These are phyloP conservation scores for Usnea hakonensis DNA, from an alignment of 495 filamentous ascomycete species.

Conservation along the genomic window DNA sequence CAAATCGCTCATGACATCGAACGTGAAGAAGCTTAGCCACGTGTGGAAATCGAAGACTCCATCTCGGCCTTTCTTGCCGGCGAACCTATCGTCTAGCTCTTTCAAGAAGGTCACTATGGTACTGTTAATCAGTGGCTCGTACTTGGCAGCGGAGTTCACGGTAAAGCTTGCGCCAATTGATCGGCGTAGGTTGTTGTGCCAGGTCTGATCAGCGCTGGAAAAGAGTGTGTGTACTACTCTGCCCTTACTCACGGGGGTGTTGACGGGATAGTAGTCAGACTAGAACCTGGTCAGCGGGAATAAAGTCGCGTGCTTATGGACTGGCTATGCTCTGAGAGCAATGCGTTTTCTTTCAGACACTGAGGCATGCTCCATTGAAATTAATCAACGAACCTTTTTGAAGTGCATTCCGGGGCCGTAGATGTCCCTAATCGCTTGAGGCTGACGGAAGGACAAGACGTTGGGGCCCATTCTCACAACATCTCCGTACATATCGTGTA, in stretches of 20 bases:
- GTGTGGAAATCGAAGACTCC: slow-evolving; percentile 53
- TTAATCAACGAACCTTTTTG: slow-evolving; percentile 47
- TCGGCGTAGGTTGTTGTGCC: slow-evolving; percentile 62
- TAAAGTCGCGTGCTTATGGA: too few relatives aligned
- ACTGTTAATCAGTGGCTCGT: slow-evolving; percentile 66
- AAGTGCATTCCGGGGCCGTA: slow-evolving; percentile 79
- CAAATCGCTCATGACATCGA: slow-evolving; percentile 63
- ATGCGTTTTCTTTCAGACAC: too few relatives aligned
- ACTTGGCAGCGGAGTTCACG: slow-evolving; percentile 64
- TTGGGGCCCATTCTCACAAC: slow-evolving; percentile 65
- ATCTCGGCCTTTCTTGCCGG: slow-evolving; percentile 32
- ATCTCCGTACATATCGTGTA: slow-evolving; percentile 65
- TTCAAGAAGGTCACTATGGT: slow-evolving; percentile 56
- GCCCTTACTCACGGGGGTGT: slow-evolving; percentile 57
- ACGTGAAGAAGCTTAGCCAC: slow-evolving; percentile 75
- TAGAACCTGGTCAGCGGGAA: slow-evolving; percentile 20
- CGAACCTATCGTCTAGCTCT: slow-evolving; percentile 56
- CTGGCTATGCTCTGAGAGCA: too few relatives aligned
- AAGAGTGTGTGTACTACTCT: slow-evolving; percentile 62
- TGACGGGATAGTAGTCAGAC: slow-evolving; percentile 70
- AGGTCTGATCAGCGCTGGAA: slow-evolving; percentile 65
- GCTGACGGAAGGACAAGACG: slow-evolving; percentile 57
- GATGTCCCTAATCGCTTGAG: slow-evolving; percentile 60
- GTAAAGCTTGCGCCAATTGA: slow-evolving; percentile 66
- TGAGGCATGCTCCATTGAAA: too few relatives aligned